Evolutionary conservation across 768 basidiomycete species (phyloP).

Genomic region (Leccinellum luteum): DNA sequence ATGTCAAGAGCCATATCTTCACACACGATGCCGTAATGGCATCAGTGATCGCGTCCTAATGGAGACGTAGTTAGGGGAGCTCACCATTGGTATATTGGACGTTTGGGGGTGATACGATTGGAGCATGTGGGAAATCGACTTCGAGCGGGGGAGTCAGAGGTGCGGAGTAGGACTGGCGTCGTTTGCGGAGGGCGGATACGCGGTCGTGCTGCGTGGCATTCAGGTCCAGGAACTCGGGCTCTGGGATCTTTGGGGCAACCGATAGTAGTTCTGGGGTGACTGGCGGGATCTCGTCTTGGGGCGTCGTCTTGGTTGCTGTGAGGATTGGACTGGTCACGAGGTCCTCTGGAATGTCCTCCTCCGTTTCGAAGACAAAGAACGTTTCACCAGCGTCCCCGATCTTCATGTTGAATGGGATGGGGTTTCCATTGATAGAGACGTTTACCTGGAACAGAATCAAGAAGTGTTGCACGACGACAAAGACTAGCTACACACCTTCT

Average conservation of each 20-base stretch:
- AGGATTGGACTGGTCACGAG: slow-evolving; percentile 93
- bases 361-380: slow-evolving; percentile 98
- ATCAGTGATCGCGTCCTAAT: neutral
- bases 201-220: slow-evolving; percentile 42
- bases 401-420: slow-evolving; percentile 95
- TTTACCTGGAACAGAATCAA: slow-evolving; percentile 60
- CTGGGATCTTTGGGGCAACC: slow-evolving; percentile 32
- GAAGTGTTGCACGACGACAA: neutral
- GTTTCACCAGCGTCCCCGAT: slow-evolving; percentile 98
- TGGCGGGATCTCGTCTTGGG: slow-evolving; percentile 30
- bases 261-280: slow-evolving; percentile 8
- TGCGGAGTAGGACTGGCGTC: slow-evolving; percentile 25
- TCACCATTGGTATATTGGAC: slow-evolving; percentile 63
- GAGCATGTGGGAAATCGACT: slow-evolving; percentile 41
- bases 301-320: slow-evolving; percentile 46
- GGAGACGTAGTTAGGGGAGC: slow-evolving; percentile 13
- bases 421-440: slow-evolving; percentile 80
- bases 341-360: slow-evolving; percentile 89
- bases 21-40: neutral
- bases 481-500: slow-evolving; percentile 56
- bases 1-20: slow-evolving; percentile 78
- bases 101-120: slow-evolving; percentile 47
- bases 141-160: slow-evolving; percentile 37
- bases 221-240: slow-evolving; percentile 86
- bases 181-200: slow-evolving; percentile 18